Conservation (phyloP, 2,329 filamentous ascomycete species). For the Calycina herbarum region DNA sequence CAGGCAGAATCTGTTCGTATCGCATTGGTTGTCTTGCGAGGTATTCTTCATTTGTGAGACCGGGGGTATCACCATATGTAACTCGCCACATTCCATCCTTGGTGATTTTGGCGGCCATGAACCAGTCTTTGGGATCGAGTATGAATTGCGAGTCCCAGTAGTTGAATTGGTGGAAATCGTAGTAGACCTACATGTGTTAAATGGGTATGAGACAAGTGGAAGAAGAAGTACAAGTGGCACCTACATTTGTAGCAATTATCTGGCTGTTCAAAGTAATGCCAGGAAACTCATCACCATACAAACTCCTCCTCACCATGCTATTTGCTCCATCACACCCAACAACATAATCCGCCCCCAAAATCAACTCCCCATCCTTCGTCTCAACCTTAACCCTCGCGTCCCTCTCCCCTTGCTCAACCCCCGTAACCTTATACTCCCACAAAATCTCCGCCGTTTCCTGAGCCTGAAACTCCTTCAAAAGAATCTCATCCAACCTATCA, state of each 20-base stretch:
- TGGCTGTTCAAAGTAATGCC: constrained; percentile 60
- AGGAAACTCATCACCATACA: constrained; percentile 58
- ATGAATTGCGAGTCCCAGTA: constrained; percentile 61
- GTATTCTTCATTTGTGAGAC: constrained; percentile 54
- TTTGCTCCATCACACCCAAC: constrained; percentile 58
- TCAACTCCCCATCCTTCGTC: constrained; percentile 40
- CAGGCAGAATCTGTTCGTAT: constrained; percentile 59
- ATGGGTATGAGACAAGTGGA: not conserved
- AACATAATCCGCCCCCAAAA: constrained; percentile 52
- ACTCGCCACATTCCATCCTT: constrained; percentile 61
- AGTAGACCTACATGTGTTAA: constrained; percentile 52
- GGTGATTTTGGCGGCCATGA: constrained; percentile 62
- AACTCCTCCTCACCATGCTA: constrained; percentile 47
- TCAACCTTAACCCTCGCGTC: constrained; percentile 46
- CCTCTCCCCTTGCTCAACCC: constrained; percentile 49
- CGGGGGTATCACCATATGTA: constrained; percentile 59
- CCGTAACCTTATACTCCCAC: constrained; percentile 50
- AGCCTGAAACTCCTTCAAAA: constrained; percentile 40
- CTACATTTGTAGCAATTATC: constrained; percentile 62
- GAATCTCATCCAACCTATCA: constrained; percentile 43
- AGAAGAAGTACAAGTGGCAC: constrained; percentile 6
- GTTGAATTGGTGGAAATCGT: constrained; percentile 57
- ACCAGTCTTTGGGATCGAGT: constrained; percentile 60
- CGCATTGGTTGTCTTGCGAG: constrained; percentile 53
- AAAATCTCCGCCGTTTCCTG: constrained; percentile 39